Base-by-base conservation (phyloP, 106 monocot species). In the Gastrodia elata region DNA sequence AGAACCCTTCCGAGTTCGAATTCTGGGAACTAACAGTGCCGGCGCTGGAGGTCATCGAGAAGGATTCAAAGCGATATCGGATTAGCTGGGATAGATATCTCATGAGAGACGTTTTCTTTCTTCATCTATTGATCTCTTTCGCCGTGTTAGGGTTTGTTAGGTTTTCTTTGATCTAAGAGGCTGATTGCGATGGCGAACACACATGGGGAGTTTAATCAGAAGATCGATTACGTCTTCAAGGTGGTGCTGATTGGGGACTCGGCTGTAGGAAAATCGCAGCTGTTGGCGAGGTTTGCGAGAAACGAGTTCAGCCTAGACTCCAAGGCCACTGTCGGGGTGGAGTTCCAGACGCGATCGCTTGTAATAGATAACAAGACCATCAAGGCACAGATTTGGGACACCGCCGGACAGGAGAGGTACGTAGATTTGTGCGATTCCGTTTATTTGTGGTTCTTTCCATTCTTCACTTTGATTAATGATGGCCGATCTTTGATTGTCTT, bases 201-300 rank as follows among this genome's bases (percentile, higher is more conserved):
- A 32, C 77, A 77, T 41, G 77, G 77, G 13, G 71, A 65, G 22
- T 46, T 76, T 59, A 71, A 14, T 61, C 77, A 77, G 39, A 77
- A 77, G 71, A 71, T 77, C 70, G 77, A 77, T 20, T 77, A 77
- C 69, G 77, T 77, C n/a, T 77, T 77, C 71, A 77, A 77, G 71
- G 77, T 77, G 58, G 77, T 77, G 42, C 61, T 77, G 64, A 59
- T 77, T 48, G 77, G 77, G 32, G 77, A 77, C 40, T 77, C 77
- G 70, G 77, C 77, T 36, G 77, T 77, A 5, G 77, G 77, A n/a
- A 77, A 77, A 26, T 77, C 77, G 33, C 77, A 77, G 77, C 77
- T 77, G 27, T 61, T 77, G 40, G 57, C 77, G 26, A 70, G 77
- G 36, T 77, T 77, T 18, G 28, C 77, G 52, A 77, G 77, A 48